Evolutionary conservation across 2,329 filamentous ascomycete species (phyloP).

Genomic region (Colletotrichum salicis): DNA sequence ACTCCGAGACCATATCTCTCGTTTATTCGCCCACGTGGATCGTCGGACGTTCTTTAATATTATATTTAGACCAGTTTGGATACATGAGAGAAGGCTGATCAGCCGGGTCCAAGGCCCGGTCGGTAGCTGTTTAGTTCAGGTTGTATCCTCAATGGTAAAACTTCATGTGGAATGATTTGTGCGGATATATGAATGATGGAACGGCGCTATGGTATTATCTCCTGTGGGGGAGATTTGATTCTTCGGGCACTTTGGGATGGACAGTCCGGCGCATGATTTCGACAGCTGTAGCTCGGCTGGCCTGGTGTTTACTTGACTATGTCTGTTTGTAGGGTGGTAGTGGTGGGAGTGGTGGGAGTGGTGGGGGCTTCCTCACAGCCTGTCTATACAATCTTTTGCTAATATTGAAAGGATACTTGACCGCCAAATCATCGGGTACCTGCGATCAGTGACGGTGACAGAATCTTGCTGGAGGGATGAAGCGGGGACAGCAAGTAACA

Average conservation of each 20-base stretch:
- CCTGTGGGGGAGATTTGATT: neutral
- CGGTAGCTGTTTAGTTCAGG: neutral
- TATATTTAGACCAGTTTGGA: neutral
- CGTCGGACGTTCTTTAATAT: neutral
- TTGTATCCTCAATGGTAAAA: neutral
- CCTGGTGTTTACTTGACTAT: neutral
- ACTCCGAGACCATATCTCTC: neutral
- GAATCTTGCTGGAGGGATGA: neutral
- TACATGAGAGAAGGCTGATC: neutral
- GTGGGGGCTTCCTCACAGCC: neutral
- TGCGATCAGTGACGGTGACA: neutral
- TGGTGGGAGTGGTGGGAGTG: neutral
- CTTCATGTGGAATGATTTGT: neutral
- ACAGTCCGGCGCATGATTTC: neutral
- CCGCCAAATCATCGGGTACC: neutral
- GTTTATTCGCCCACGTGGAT: conserved; percentile 3
- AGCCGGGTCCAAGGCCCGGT: neutral
- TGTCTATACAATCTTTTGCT: conserved; percentile 2
- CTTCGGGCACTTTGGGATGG: neutral
- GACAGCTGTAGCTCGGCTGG: neutral
- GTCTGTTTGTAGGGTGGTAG: neutral
- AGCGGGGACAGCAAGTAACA: neutral
- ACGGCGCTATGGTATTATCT: conserved; percentile 4
- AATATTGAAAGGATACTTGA: neutral
- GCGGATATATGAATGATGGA: neutral